A percentile compares a stretch with the other conserved stretches of the same genome.
Conservation (phyloP, 495 filamentous ascomycete species). For the Xylaria acuta region DNA sequence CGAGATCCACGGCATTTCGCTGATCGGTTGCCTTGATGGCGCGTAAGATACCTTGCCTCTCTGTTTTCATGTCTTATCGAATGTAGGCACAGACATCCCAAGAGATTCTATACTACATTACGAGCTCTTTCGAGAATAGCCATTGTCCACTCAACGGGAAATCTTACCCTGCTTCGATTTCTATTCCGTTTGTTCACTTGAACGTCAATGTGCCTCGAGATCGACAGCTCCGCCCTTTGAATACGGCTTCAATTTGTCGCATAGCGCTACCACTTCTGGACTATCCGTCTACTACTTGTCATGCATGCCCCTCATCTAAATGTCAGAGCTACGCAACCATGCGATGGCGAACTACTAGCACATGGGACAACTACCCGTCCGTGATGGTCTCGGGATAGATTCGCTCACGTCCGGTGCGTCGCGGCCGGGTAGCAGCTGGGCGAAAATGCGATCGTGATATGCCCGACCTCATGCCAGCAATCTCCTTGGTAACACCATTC, state of each 20-base stretch:
- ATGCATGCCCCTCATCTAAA: constrained; percentile 18
- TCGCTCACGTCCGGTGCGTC: not conserved
- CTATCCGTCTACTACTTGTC: constrained; percentile 14
- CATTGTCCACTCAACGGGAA: not conserved
- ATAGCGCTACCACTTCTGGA: constrained; percentile 13
- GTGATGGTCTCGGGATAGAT: constrained; percentile 20
- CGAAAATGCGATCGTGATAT: constrained; percentile 20
- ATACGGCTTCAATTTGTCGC: too few relatives aligned
- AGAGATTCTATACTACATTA: too few relatives aligned
- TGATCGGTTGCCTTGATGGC: constrained; percentile 14
- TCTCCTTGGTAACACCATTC: constrained; percentile 7
- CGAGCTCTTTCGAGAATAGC: constrained; percentile 19
- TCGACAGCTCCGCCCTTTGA: not conserved
- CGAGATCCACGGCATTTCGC: constrained; percentile 1
- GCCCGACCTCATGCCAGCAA: constrained; percentile 5
- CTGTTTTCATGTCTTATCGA: too few relatives aligned
- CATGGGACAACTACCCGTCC: constrained; percentile 26
- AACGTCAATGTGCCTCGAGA: not conserved
- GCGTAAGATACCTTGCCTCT: too few relatives aligned
- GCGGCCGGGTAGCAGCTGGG: constrained; percentile 14
- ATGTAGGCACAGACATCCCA: too few relatives aligned
- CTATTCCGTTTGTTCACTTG: not conserved
- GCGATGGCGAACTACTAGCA: constrained; percentile 26
- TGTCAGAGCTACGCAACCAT: constrained; percentile 21
- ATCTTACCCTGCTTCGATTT: too few relatives aligned